phyloP scores from a whole-genome alignment of 495 filamentous ascomycete species.

The Aspergillus ostianus region DNA sequence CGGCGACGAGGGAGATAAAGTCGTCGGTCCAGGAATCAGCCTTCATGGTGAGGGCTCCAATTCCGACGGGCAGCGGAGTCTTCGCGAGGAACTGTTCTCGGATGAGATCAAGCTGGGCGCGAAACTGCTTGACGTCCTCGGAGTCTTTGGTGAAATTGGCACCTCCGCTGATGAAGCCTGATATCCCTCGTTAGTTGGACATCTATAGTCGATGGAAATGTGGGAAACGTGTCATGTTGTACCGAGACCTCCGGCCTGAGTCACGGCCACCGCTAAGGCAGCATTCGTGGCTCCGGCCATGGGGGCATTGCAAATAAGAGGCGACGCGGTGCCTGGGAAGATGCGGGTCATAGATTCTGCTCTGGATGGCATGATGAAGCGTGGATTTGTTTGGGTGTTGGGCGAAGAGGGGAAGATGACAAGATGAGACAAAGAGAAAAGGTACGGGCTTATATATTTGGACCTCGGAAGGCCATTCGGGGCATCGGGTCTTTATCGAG shows the following conservation, averaged over 20 bases:
- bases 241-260: not conserved
- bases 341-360: not conserved
- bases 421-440: not conserved
- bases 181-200: not conserved
- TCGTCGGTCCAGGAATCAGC: not conserved
- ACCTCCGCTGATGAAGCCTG: constrained; percentile 4
- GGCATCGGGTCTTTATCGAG: too few relatives aligned
- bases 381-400: not conserved
- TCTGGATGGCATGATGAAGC: not conserved
- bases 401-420: not conserved
- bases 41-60: not conserved
- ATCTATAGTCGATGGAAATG: too few relatives aligned
- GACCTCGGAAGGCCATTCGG: too few relatives aligned
- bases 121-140: not conserved
- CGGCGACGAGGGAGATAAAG: not conserved
- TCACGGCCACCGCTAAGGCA: not conserved
- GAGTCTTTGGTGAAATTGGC: not conserved
- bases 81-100: not conserved
- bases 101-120: not conserved
- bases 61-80: not conserved
- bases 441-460: not conserved
- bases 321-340: not conserved
- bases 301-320: constrained; percentile 2
- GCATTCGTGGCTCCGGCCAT: constrained; percentile 1
- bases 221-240: not conserved